Conservation (phyloP, 768 basidiomycete genomes). For the Naematelia aurantialba region DNA sequence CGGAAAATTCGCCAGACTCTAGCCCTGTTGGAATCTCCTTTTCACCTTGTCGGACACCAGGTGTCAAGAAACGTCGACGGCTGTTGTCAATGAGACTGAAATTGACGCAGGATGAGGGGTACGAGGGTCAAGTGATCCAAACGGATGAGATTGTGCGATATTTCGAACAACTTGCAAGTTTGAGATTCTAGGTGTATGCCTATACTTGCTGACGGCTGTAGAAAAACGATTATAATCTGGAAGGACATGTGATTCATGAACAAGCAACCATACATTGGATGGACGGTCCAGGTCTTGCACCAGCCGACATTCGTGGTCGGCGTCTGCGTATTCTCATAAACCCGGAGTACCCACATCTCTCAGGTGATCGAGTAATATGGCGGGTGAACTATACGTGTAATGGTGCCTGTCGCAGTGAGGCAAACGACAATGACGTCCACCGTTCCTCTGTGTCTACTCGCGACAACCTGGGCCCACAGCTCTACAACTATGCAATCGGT, state of each 20-base stretch:
- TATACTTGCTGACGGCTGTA: not conserved
- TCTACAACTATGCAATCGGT: too few relatives aligned
- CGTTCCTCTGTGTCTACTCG: not conserved
- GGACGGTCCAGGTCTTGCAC: constrained; percentile 6
- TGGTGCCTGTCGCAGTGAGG: not conserved
- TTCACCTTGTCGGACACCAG: too few relatives aligned
- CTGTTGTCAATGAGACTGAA: not conserved
- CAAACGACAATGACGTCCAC: not conserved
- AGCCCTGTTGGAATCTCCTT: not conserved
- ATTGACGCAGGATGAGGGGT: not conserved
- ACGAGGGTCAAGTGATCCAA: not conserved
- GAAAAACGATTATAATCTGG: constrained; percentile 6
- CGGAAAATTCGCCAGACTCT: not conserved
- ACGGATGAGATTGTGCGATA: not conserved
- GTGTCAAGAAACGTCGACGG: not conserved
- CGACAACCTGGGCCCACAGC: not conserved
- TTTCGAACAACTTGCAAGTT: not conserved
- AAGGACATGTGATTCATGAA: not conserved
- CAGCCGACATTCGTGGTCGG: constrained; percentile 9
- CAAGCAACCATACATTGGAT: constrained; percentile 4
- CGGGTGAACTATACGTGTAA: constrained; percentile 1
- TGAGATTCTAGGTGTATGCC: not conserved
- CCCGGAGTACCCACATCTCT: not conserved
- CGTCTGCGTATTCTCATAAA: not conserved
- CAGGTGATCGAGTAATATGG: constrained; percentile 5